Evolutionary conservation across 441 rosid species (phyloP).

Genomic region (Erysimum pusillum): DNA sequence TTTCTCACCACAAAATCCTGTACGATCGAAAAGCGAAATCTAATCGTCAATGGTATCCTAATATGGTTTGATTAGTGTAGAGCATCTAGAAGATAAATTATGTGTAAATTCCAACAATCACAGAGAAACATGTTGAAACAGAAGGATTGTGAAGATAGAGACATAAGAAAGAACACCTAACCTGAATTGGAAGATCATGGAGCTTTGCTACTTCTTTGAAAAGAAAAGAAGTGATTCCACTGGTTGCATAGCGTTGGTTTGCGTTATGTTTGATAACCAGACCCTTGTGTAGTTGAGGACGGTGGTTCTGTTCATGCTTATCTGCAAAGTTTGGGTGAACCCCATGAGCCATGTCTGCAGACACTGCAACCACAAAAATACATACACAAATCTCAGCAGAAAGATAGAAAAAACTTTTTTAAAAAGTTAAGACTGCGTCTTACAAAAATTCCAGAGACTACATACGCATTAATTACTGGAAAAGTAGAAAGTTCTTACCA

Average conservation of each 20-base stretch:
- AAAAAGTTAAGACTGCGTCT: neutral
- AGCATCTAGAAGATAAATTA: constrained; percentile 2
- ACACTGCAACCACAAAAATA: constrained; percentile 58
- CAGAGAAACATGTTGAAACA: neutral
- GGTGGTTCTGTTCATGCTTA: constrained; percentile 91
- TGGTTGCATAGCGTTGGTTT: constrained; percentile 93
- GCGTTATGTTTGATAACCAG: constrained; percentile 97
- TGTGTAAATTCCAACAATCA: neutral
- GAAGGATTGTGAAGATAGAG: constrained; percentile 2
- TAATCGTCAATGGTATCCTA: neutral
- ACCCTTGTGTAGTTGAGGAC: constrained; percentile 90
- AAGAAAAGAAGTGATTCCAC: constrained; percentile 89
- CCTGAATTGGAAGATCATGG: constrained; percentile 90
- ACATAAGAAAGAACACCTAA: constrained; percentile 37
- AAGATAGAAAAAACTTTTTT: neutral
- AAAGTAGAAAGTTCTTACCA: constrained; percentile 56
- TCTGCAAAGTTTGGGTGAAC: constrained; percentile 89
- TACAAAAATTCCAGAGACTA: constrained; percentile 11
- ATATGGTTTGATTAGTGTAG: neutral
- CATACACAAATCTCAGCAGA: constrained; percentile 25
- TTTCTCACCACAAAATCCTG: constrained; percentile 96
- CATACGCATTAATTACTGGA: neutral
- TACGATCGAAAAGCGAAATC: constrained; percentile 18
- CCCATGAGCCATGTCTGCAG: constrained; percentile 99
- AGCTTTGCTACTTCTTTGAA: constrained; percentile 89